Evolutionary conservation across 1,284 basidiomycete genomes (phyloP), one percentile per base, ranked within the genome.

Genomic region (Hemileia vastatrix): DNA sequence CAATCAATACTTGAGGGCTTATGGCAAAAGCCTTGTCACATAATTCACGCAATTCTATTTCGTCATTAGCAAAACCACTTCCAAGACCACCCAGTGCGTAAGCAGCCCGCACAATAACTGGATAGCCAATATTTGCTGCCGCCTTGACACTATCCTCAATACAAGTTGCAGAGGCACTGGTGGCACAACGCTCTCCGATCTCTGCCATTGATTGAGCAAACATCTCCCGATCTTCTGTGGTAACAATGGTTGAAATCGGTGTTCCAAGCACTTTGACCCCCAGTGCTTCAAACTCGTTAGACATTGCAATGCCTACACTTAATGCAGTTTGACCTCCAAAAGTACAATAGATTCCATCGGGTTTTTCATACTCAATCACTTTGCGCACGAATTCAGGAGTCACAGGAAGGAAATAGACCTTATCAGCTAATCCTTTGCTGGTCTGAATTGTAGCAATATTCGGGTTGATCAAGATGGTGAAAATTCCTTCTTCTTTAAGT

Each of bases 361-460:
- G 94, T 73, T 91, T 89, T 82, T 98, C 94, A 79, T 91, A 94
- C 78, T 90, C 87, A 82, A 98, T 94, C 77, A 98, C 88, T 80
- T 94, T 95, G 76, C 87, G 86, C 64, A 98, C 92, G 72, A 96
- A 98, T 68, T 98, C 94, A 62, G 93, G 89, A 5, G 90, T 97
- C 65, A 98, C 94, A 53, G 94, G 95, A 3, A 98, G 82, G 82
- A 97, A 98, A 81, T 97, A 98, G 59, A 98, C 94, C 78, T 97
- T 97, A 80, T 98, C 94, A 36, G 94, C 94, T 54, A 98, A 83
- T 71, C 94, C 94, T 72, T 91, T 89, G 58, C 90, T 94, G 1
- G 94, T 98, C 59, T 95, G 94, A 70, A 98, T 98, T 44, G 95
- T 98, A n/a, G 94, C 94, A 72, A 98, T 98, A 79, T 98, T 98